phyloP scores from a whole-genome alignment of 2,329 filamentous ascomycete species.

The Ramichloridium luteum region DNA sequence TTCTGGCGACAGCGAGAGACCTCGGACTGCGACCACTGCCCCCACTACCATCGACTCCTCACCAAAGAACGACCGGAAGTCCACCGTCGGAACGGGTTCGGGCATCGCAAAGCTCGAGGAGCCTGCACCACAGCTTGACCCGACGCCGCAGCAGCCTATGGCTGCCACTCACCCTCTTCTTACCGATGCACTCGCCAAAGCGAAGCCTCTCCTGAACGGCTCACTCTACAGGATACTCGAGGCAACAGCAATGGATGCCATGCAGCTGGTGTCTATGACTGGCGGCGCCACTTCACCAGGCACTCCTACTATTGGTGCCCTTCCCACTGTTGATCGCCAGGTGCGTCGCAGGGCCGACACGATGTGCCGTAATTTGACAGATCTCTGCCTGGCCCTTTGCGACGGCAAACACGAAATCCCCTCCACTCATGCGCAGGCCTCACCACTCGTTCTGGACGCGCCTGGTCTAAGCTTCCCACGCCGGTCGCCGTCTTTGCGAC shows the following conservation, averaged over 20 bases:
- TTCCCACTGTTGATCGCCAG: constrained; percentile 60
- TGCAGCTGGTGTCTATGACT: constrained; percentile 67
- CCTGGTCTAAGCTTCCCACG: constrained; percentile 2
- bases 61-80: constrained; percentile 52
- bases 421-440: constrained; percentile 9
- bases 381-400: constrained; percentile 71
- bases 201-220: constrained; percentile 54
- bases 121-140: no score
- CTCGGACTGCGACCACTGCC: constrained; percentile 80
- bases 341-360: constrained; percentile 82
- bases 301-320: neutral
- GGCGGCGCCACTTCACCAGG: constrained; percentile 38
- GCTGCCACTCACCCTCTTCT: constrained; percentile 63
- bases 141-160: constrained; percentile 31
- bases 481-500: constrained; percentile 6
- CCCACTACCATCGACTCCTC: constrained; percentile 84
- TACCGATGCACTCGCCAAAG: constrained; percentile 67
- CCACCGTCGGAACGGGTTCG: constrained; percentile 2
- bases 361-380: constrained; percentile 83
- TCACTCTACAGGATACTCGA: constrained; percentile 73
- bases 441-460: constrained; percentile 11
- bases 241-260: constrained; percentile 66
- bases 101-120: constrained; percentile 20
- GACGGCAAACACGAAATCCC: constrained; percentile 25
- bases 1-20: constrained; percentile 65